Evolutionary conservation across 257 asterid species (phyloP), one percentile per base, ranked within the genome.

Genomic region (Nemophila menziesii): DNA sequence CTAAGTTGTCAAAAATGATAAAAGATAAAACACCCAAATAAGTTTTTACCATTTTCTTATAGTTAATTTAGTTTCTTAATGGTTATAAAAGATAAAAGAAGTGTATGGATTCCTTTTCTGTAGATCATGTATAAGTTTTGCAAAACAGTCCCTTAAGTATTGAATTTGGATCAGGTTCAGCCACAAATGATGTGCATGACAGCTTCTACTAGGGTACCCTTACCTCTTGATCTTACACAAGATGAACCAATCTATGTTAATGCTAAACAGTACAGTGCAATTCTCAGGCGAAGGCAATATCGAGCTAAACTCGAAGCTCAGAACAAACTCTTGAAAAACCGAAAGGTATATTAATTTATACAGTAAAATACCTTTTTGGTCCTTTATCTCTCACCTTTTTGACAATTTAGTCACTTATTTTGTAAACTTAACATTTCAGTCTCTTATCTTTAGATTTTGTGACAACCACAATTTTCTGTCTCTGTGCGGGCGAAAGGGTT

Each of bases 241-340:
- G 57, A 51, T 20, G 59, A 54, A 38, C 71, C 71, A 5, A 40
- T 59, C 39, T 58, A 26, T 59, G 71, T 65, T 33, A 58, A 65
- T 49, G 66, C 71, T 14, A 65, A 65, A 29, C 67, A 65, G 50
- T 58, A 58, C 49, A 54, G 22, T 21, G 71, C 71, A 8, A 65
- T 65, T 26, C 54, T 65, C 50, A 48, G 67, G 45, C 63, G 71
- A 37, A 65, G 71, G 47, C 44, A 65, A 22, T 43, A 48, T 20
- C 63, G 71, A 27, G 66, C 66, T 34, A 60, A 20, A 45, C 55
- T 46, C 16, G 66, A 52, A 27, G 61, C 66, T 60, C 61, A 53
- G 15, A 60, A 53, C 56, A 60, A 40, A 22, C 48, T 38, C 26
- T n/a, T 52, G 4, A 54, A 54, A 59, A 22, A 4, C 26, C 48